Evolutionary conservation across 345 rosid genomes (phyloP), one percentile per base, ranked within the genome.

Genomic region (Draba incana): DNA sequence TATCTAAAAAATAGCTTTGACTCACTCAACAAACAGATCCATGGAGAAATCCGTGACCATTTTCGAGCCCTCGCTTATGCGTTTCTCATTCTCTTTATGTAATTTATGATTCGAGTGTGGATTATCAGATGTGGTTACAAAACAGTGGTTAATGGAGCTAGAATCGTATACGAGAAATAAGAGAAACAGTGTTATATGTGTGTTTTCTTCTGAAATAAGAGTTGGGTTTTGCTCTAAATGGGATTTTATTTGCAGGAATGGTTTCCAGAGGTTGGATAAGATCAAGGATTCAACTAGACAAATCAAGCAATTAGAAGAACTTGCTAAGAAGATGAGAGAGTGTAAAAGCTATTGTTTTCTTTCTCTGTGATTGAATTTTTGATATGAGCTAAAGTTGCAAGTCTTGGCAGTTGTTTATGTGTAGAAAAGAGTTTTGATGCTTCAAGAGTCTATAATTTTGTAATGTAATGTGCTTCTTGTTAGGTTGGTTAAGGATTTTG

Each of bases 261-360:
- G 99, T 52, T 94, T 90, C 77, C 92, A 88, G 78, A 91, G 84
- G 81, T 82, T 94, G 80, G 96, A 94, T 72, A 94, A 94, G 81
- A 84, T 94, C 67, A 94, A 87, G 80, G 99, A 91, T 77, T 86
- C 96, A 31, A 87, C 48, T 48, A 81, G 97, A 72, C 91, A 94
- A 76, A 87, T 94, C 80, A 91, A 94, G 66, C 97, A 88, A 75
- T 81, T 93, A 46, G 98, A 93, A 71, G 97, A 93, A 69, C 96
- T 93, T 68, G 84, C 97, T 20, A 89, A 80, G 59, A 91, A 75
- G 84, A 93, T 93, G 97, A 84, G 96, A 81, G 96, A 90, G 49
- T 93, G 96, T 78, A 93, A 93, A 83, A 86, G 96, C 94, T 87
- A 35, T 44, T n/a, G 0, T 49, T 49, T 31, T 42, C 33, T 10